Evolutionary conservation across 2,329 filamentous ascomycete species (phyloP).

Genomic region (Cladophialophora psammophila): DNA sequence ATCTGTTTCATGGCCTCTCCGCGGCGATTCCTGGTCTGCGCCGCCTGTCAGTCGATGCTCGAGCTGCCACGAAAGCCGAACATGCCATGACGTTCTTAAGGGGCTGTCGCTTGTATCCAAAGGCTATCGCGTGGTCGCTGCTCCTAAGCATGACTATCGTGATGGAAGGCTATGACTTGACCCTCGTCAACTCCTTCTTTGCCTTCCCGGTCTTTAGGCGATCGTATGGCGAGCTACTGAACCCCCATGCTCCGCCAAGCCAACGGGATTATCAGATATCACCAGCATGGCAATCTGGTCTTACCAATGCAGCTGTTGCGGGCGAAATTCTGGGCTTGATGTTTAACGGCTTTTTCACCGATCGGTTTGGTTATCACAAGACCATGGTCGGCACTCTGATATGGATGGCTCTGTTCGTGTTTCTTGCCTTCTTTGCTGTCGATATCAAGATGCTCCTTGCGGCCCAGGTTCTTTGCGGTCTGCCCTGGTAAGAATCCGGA

Average conservation of each 20-base stretch:
- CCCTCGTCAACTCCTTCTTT: conserved; percentile 44
- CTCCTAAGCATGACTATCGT: conserved; percentile 43
- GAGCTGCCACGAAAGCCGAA: conserved; percentile 39
- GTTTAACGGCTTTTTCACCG: conserved; percentile 70
- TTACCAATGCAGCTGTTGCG: conserved; percentile 64
- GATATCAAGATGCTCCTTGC: conserved; percentile 66
- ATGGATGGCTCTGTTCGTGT: conserved; percentile 64
- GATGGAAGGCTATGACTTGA: conserved; percentile 45
- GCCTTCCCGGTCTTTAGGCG: conserved; percentile 47
- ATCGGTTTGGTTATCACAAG: conserved; percentile 72
- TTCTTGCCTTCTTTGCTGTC: conserved; percentile 70
- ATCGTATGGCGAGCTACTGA: conserved; percentile 32
- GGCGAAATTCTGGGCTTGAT: conserved; percentile 73
- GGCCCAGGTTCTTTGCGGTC: conserved; percentile 69
- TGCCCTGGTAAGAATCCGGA: conserved; percentile 55
- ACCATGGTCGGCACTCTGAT: conserved; percentile 67
- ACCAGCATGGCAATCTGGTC: conserved; percentile 64
- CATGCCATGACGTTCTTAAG: conserved; percentile 42
- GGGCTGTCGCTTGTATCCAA: conserved; percentile 42
- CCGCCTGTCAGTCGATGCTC: conserved; percentile 37
- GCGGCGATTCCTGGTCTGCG: conserved; percentile 37
- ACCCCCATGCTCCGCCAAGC: conserved; percentile 47
- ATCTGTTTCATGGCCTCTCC: conserved; percentile 36
- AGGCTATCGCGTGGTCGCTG: conserved; percentile 43
- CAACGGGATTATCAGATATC: conserved; percentile 57